A percentile compares a stretch with the other conserved stretches of the same genome.
These are phyloP conservation scores for Staphylotrichum longicolle DNA, from an alignment of 495 filamentous ascomycete species.

Conservation along the genomic window DNA sequence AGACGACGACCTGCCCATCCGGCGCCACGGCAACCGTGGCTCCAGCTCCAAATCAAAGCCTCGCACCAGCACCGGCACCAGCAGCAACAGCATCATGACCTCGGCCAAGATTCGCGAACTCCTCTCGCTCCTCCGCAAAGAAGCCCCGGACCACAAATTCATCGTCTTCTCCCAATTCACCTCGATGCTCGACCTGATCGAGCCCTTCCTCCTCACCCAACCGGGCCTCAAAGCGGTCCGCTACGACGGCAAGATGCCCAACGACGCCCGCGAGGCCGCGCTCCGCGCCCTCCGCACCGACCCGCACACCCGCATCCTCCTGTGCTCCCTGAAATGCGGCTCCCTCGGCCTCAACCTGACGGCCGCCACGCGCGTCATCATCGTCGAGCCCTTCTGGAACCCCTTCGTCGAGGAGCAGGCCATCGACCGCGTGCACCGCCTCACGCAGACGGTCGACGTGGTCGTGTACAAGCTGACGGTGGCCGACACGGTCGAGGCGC, in stretches of 20 bases:
- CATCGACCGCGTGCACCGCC: conserved; percentile 94
- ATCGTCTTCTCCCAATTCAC: conserved; percentile 98
- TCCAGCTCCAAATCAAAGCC: conserved; percentile 2
- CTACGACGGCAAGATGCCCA: conserved; percentile 95
- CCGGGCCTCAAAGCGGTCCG: conserved; percentile 69
- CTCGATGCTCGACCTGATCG: conserved; percentile 92
- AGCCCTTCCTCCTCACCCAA: conserved; percentile 77
- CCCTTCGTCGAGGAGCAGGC: conserved; percentile 97
- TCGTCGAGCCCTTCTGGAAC: conserved; percentile 98
- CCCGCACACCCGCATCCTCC: conserved; percentile 67
- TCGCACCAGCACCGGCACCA: conserved; percentile 24
- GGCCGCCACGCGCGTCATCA: conserved; percentile 87
- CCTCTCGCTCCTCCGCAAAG: conserved; percentile 74
- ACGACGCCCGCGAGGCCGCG: conserved; percentile 86
- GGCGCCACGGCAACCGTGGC: conserved; percentile 9
- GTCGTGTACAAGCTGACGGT: conserved; percentile 92
- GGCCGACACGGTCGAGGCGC: conserved; percentile 79
- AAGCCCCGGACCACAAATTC: conserved; percentile 78
- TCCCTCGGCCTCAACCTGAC: conserved; percentile 92
- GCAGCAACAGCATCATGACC: conserved; percentile 49
- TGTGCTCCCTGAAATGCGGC: conserved; percentile 91
- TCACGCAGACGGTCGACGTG: conserved; percentile 92
- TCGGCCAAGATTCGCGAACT: conserved; percentile 91
- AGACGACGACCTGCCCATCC: conserved; percentile 10
- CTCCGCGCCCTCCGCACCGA: conserved; percentile 68